Conservation (phyloP, 371 early-diverging fungal genomes). For the Mucor lusitanicus region DNA sequence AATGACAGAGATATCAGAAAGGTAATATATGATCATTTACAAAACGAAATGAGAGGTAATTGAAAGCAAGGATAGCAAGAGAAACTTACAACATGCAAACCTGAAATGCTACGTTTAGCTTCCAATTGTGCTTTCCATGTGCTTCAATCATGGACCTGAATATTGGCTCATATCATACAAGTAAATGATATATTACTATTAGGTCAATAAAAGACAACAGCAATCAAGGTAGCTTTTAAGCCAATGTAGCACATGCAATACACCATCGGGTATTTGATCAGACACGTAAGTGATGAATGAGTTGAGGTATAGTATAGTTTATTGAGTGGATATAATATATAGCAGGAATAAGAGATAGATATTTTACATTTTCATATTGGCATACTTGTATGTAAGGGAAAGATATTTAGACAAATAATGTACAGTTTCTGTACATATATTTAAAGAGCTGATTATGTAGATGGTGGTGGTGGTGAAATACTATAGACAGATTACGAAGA, state of each 20-base stretch:
- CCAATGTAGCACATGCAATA: neutral
- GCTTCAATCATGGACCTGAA: neutral
- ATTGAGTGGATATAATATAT: neutral
- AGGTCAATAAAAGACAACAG: neutral
- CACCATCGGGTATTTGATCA: neutral
- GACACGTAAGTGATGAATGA: neutral
- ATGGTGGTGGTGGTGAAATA: too few species aligned
- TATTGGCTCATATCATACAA: neutral
- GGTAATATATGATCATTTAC: neutral
- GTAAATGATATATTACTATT: neutral
- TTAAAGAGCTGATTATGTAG: neutral
- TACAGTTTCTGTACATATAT: neutral
- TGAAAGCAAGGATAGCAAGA: neutral
- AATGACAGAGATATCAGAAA: neutral
- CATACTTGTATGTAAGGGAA: neutral
- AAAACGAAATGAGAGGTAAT: neutral
- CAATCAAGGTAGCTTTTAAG: neutral
- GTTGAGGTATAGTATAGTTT: neutral
- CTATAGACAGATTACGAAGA: neutral
- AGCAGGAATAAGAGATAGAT: neutral
- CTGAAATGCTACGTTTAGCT: neutral
- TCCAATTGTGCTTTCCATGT: neutral
- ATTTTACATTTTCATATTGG: neutral
- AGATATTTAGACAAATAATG: neutral
- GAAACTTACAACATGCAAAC: neutral